Evolutionary conservation across 1,139 yeast species (phyloP), one percentile per base, ranked within the genome.

Genomic region (Blastobotrys capitulatus): DNA sequence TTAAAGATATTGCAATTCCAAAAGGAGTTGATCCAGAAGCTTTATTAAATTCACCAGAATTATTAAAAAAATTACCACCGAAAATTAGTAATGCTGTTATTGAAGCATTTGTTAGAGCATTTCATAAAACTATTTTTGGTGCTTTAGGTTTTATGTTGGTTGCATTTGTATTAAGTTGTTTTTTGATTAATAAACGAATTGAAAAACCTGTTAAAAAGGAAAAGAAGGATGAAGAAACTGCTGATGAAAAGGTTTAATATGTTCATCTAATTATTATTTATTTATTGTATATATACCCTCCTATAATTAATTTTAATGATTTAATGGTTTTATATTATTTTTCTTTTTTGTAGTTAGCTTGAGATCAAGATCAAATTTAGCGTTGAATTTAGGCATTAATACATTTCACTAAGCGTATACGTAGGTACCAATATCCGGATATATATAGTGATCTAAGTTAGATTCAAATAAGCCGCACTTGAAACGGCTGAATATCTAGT

Each of bases 111-210:
- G 62, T 60, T 9, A 15, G 34, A 6, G 63, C 56, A 2, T 60
- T 54, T 52, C 53, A 52, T 20, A 47, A 52, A 15, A 57, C 55
- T 39, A 54, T 56, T 54, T 60, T 57, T 45, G 51, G 54, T 31
- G 54, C 59, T 2, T 29, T 60, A 40, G 63, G 55, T 1, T 46
- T 57, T 34, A 42, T 47, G 15, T 18, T 52, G 5, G 48, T 49
- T 20, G 53, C 54, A 1, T 53, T 57, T 29, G 20, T 60, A 8
- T 22, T 41, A 25, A 38, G 52, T 29, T 15, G 57, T 32, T 54
- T 54, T 46, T 57, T 54, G 40, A 57, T 60, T n/a, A 59, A 59
- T 47, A 50, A 51, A 52, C 45, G 53, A 19, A 50, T 60, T 29
- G 56, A 53, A 12, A 12, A 19, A 22, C 42, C 47, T 31, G 18